Percentiles rank a stretch among this genome's conserved stretches.
These are phyloP conservation scores for Monosporascus sp. DNA, from an alignment of 2,329 filamentous ascomycete genomes.

Conservation along the genomic window DNA sequence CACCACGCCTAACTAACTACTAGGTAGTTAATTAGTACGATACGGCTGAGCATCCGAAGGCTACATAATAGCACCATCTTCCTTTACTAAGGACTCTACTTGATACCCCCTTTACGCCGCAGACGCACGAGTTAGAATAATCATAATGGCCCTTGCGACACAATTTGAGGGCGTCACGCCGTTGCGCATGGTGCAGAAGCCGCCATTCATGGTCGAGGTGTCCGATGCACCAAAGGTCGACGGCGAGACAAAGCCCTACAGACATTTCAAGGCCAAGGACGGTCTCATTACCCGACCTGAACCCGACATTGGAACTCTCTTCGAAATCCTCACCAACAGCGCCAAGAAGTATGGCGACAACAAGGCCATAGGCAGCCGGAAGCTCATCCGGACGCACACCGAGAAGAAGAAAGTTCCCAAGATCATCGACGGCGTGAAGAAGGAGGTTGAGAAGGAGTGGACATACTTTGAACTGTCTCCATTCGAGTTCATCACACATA, in stretches of 20 bases:
- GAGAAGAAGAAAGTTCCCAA: constrained; percentile 90
- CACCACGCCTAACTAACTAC: too few relatives aligned
- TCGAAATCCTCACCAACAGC: constrained; percentile 69
- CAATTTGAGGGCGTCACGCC: constrained; percentile 41
- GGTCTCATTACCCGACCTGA: constrained; percentile 61
- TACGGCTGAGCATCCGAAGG: too few relatives aligned
- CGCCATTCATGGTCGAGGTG: constrained; percentile 70
- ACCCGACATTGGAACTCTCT: constrained; percentile 69
- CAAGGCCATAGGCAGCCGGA: constrained; percentile 64
- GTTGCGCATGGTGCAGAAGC: constrained; percentile 57
- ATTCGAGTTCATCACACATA: constrained; percentile 73
- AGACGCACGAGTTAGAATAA: too few relatives aligned
- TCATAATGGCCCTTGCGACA: constrained; percentile 21
- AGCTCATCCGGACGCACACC: constrained; percentile 69
- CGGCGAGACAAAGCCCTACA: constrained; percentile 80
- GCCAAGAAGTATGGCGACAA: constrained; percentile 58
- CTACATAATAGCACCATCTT: too few relatives aligned
- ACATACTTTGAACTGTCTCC: constrained; percentile 78
- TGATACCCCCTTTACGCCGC: too few relatives aligned
- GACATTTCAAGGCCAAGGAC: constrained; percentile 67
- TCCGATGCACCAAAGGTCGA: constrained; percentile 62
- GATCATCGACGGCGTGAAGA: constrained; percentile 73
- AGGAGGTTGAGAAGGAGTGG: constrained; percentile 86
- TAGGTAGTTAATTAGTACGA: too few relatives aligned
- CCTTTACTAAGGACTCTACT: too few relatives aligned